These are phyloP conservation scores for Botrytis byssoidea DNA, from an alignment of 2,329 filamentous ascomycete species.

Conservation along the genomic window DNA sequence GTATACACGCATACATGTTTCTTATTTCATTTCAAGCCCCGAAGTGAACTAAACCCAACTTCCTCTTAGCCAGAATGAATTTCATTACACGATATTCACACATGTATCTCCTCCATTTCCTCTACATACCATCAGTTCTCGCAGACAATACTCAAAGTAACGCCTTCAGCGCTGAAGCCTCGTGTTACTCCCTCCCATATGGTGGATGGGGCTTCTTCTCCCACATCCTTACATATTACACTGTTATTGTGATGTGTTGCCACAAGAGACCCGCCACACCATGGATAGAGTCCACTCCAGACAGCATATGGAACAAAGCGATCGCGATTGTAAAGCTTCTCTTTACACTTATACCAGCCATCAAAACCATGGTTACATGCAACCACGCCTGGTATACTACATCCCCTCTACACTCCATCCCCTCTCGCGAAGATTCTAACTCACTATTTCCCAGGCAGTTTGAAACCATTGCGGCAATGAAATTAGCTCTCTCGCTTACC, in stretches of 20 bases:
- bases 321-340: background rate
- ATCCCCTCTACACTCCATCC: background rate
- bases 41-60: background rate
- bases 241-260: background rate
- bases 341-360: background rate
- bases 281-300: background rate
- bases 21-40: background rate
- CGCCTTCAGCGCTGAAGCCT: background rate
- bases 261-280: background rate
- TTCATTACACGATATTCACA: background rate
- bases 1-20: background rate
- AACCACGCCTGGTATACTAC: background rate
- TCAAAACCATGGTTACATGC: background rate
- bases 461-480: background rate
- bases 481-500: background rate
- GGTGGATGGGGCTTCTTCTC: background rate
- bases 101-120: background rate
- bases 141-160: background rate
- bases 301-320: background rate
- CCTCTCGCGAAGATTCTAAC: background rate
- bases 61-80: background rate
- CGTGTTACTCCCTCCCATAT: background rate
- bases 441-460: background rate
- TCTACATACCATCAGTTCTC: background rate
- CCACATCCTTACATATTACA: background rate